Evolutionary conservation across 441 rosid genomes (phyloP), one percentile per base, ranked within the genome.

Genomic region (Brassica hybrid): DNA sequence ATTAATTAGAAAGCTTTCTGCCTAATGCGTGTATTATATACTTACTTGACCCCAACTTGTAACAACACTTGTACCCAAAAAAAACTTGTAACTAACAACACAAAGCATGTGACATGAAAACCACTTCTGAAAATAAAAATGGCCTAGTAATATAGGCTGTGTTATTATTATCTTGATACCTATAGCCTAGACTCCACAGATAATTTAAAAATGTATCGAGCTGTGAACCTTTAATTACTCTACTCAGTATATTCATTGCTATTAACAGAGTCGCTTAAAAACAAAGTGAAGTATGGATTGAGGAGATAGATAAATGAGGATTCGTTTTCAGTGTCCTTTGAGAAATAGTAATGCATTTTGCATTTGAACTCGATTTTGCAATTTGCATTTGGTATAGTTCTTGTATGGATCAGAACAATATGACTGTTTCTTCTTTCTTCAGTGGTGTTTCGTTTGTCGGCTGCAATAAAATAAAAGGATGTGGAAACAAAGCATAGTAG

Each of bases 1-100:
- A 48, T 23, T 59, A 59, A 60, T 34, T 16, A 23, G 58, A 48
- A 59, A 61, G 67, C 74, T 73, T 71, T 66, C 69, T 72, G 81
- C 73, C 57, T 59, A 78, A 78, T 45, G 16, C 18, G 16, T 57
- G n/a, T 45, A 43, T 71, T 10, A 61, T 30, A 13, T 6, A 45
- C 56, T 9, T 19, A 13, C 2, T 3, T 2, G 48, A 48, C 41
- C 67, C 71, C 56, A n/a, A 56, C 66, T 74, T 23, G 66, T 66
- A n/a, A n/a, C n/a, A n/a, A n/a, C n/a, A n/a, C n/a, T n/a, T n/a
- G n/a, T n/a, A n/a, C n/a, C n/a, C n/a, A n/a, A n/a, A n/a, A n/a
- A n/a, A n/a, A n/a, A n/a, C n/a, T n/a, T n/a, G n/a, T n/a, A n/a
- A n/a, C n/a, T n/a, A 38, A 59, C 66, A 41, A 58, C 32, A 74